Conservation (phyloP, 73 alveolate genomes). For the Uronychia binucleata region DNA sequence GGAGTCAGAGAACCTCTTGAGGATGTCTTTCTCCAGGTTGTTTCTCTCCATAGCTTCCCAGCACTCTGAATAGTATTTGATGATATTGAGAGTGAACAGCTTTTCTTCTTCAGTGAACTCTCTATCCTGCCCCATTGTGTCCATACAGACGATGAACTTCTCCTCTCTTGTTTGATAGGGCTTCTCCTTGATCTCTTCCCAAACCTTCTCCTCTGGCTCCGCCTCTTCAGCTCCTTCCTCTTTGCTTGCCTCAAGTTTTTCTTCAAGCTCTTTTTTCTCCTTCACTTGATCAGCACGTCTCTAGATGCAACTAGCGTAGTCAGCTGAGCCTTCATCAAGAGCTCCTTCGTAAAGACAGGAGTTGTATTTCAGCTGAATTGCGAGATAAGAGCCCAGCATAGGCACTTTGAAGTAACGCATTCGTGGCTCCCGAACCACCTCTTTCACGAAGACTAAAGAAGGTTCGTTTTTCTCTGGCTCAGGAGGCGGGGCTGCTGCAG, state of each 20-base stretch:
- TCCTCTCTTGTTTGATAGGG: slow-evolving; percentile 72
- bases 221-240: slow-evolving; percentile 82
- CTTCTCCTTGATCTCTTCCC: slow-evolving; percentile 79
- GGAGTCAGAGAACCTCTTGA: slow-evolving; percentile 59
- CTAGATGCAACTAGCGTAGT: slow-evolving; percentile 13
- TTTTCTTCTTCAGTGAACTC: slow-evolving; percentile 81
- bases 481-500: slow-evolving; percentile 43
- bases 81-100: slow-evolving; percentile 55
- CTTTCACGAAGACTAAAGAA: slow-evolving; percentile 65
- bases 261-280: slow-evolving; percentile 78
- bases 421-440: slow-evolving; percentile 92
- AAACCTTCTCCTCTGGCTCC: slow-evolving; percentile 79
- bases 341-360: slow-evolving; percentile 84
- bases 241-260: slow-evolving; percentile 52
- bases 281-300: slow-evolving; percentile 74
- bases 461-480: slow-evolving; percentile 40
- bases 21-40: slow-evolving; percentile 77
- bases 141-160: slow-evolving; percentile 84
- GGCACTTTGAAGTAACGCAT: slow-evolving; percentile 94
- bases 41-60: slow-evolving; percentile 78
- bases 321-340: slow-evolving; percentile 83
- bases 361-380: slow-evolving; percentile 79
- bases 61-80: slow-evolving; percentile 56
- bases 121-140: slow-evolving; percentile 95
- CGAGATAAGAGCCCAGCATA: slow-evolving; percentile 89